phyloP scores from a whole-genome alignment of 164 flowering plant species.

The Echeveria elegans region DNA sequence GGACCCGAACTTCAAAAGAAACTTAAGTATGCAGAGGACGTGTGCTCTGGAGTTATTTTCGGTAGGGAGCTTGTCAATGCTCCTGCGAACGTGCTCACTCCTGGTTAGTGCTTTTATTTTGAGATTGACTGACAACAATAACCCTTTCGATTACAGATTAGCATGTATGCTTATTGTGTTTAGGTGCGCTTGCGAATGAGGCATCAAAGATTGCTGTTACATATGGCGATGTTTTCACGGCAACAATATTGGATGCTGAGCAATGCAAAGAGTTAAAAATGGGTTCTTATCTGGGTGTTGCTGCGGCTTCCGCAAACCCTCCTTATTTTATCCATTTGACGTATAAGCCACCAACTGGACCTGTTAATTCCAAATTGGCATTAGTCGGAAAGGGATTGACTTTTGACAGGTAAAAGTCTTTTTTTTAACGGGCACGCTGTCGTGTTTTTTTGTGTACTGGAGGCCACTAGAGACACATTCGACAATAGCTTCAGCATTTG shows the following conservation, averaged over 20 bases:
- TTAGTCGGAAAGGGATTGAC: conserved; percentile 96
- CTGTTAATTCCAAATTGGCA: conserved; percentile 60
- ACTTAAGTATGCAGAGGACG: conserved; percentile 63
- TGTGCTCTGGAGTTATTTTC: conserved; percentile 66
- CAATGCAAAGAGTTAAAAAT: conserved; percentile 87
- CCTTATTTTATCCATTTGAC: conserved; percentile 85
- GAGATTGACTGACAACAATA: no score
- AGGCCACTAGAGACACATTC: no score
- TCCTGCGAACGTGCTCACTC: conserved; percentile 90
- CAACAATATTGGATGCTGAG: conserved; percentile 65
- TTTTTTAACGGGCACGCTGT: no score
- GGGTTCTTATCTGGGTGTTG: conserved; percentile 96
- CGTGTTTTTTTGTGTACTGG: no score
- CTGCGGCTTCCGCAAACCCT: conserved; percentile 91
- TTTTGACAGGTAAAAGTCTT: conserved; percentile 53
- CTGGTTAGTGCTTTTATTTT: no score
- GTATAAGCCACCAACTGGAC: conserved; percentile 73
- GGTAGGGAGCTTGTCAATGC: conserved; percentile 91
- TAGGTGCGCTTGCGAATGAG: conserved; percentile 83
- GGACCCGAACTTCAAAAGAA: conserved; percentile 77
- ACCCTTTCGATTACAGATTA: no score
- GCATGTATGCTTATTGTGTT: no score
- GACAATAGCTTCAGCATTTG: no score
- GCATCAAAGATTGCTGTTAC: conserved; percentile 72
- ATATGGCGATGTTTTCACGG: conserved; percentile 74